Evolutionary conservation across 176 grass and related monocot species (phyloP).

Genomic region (Cenchrus purpureus): DNA sequence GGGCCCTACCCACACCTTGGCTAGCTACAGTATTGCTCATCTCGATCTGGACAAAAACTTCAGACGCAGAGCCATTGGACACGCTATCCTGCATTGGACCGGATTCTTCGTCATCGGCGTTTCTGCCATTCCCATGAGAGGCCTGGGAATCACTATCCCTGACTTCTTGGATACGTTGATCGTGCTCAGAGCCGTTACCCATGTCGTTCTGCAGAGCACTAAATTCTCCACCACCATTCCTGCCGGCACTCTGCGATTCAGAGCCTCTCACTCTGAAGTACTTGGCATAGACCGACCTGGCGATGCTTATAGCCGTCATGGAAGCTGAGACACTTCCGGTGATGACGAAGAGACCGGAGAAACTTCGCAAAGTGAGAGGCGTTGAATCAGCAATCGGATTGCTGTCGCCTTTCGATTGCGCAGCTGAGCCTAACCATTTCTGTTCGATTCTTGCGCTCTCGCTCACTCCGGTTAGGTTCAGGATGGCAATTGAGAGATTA

Average conservation of each 20-base stretch:
- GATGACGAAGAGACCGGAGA: slow-evolving; percentile 67
- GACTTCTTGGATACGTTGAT: neutral
- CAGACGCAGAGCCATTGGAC: neutral
- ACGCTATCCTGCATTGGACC: neutral
- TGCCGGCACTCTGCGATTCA: neutral
- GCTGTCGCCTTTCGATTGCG: neutral
- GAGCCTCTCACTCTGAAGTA: slow-evolving; percentile 11
- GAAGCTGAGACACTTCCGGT: slow-evolving; percentile 35
- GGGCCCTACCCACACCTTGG: neutral
- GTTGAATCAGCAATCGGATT: neutral
- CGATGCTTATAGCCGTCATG: slow-evolving; percentile 38
- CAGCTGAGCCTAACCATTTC: slow-evolving; percentile 43
- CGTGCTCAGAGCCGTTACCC: neutral
- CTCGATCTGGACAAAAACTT: neutral
- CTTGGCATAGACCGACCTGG: slow-evolving; percentile 16
- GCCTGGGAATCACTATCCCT: neutral
- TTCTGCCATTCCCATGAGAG: too few species aligned
- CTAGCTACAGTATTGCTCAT: neutral
- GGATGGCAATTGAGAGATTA: slow-evolving; percentile 53
- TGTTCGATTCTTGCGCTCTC: slow-evolving; percentile 10
- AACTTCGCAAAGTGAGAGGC: slow-evolving; percentile 46
- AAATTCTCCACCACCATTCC: neutral
- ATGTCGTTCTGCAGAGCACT: neutral
- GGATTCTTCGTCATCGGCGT: neutral
- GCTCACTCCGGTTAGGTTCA: slow-evolving; percentile 38